Evolutionary conservation across 345 rosid species (phyloP).

Genomic region (Passiflora organensis): DNA sequence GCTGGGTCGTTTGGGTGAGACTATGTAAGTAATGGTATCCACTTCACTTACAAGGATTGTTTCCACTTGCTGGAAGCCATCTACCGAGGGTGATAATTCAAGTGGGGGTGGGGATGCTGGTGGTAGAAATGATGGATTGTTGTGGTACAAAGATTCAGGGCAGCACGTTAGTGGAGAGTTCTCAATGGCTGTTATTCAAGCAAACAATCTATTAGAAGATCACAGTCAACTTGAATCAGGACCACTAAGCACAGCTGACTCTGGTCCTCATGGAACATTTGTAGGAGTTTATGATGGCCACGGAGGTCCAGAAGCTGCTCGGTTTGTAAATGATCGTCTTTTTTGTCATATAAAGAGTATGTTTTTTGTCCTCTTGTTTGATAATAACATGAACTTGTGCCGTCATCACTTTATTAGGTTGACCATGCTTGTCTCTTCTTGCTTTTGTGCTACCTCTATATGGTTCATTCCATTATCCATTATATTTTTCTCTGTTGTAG

Average conservation of each 20-base stretch:
- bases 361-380: conserved; percentile 20
- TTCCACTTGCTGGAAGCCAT: conserved; percentile 89
- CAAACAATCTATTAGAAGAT: conserved; percentile 74
- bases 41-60: conserved; percentile 57
- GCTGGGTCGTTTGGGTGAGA: conserved; percentile 59
- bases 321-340: conserved; percentile 66
- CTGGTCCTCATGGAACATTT: conserved; percentile 88
- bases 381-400: background rate
- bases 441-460: background rate
- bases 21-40: conserved; percentile 85
- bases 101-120: conserved; percentile 45
- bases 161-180: conserved; percentile 67
- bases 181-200: conserved; percentile 96
- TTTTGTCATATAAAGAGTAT: conserved; percentile 65
- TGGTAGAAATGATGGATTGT: conserved; percentile 66
- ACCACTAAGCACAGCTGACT: conserved; percentile 60
- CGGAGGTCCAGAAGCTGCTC: conserved; percentile 97
- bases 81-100: conserved; percentile 63
- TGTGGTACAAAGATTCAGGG: conserved; percentile 87
- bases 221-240: conserved; percentile 91
- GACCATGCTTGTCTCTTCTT: background rate
- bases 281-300: conserved; percentile 98
- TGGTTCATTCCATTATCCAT: background rate
- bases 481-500: too few species aligned
- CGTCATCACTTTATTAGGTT: background rate